Conservation (phyloP, 768 basidiomycete species). For the Lactarius pseudohatsudake region DNA sequence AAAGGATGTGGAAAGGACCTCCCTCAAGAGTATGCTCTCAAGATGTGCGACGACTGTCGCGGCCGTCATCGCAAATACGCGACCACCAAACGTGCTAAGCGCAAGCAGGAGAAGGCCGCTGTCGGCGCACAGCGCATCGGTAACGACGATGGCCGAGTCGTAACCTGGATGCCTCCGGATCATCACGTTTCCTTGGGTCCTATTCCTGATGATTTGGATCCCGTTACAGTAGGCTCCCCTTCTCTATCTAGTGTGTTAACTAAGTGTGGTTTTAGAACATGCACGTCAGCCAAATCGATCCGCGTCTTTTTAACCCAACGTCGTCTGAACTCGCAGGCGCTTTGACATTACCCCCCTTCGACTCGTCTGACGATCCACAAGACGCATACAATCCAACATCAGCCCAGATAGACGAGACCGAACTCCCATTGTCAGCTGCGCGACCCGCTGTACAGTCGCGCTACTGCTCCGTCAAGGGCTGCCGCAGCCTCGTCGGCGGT, state of each 20-base stretch:
- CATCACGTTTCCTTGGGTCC: constrained; percentile 17
- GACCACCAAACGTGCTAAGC: constrained; percentile 48
- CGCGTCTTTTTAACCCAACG: constrained; percentile 36
- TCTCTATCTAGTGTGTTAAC: background rate
- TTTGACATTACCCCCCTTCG: constrained; percentile 39
- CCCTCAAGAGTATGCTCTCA: constrained; percentile 37
- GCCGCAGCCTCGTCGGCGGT: constrained; percentile 47
- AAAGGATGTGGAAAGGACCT: constrained; percentile 43
- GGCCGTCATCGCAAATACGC: constrained; percentile 52
- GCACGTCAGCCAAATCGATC: constrained; percentile 33
- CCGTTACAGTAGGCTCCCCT: constrained; percentile 7
- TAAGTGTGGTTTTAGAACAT: constrained; percentile 13
- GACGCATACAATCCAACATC: constrained; percentile 16
- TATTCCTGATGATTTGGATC: constrained; percentile 17
- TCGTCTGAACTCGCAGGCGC: constrained; percentile 53
- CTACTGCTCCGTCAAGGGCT: constrained; percentile 56
- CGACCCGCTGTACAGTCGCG: constrained; percentile 34
- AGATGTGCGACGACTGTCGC: constrained; percentile 56
- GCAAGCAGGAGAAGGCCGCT: constrained; percentile 52
- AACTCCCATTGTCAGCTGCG: background rate
- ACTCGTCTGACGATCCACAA: constrained; percentile 12
- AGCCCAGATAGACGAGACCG: background rate
- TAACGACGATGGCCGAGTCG: constrained; percentile 26
- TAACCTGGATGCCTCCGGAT: constrained; percentile 35
- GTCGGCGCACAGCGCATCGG: constrained; percentile 22